These are phyloP conservation scores for Linum tenue DNA, from an alignment of 345 rosid species.

Conservation along the genomic window DNA sequence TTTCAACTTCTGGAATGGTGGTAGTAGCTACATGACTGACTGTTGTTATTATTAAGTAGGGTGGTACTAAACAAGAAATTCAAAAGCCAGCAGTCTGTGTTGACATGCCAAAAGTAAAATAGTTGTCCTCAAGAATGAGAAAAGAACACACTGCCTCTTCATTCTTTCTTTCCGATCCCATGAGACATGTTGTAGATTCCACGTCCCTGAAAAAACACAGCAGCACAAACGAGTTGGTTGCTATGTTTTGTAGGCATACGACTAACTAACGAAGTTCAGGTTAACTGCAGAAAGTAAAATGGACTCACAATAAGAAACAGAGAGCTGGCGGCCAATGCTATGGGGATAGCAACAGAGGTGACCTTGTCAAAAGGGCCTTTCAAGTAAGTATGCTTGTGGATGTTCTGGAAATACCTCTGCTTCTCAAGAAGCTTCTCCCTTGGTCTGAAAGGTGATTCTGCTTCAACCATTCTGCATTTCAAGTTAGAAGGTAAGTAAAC, in stretches of 20 bases:
- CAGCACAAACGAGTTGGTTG: background rate
- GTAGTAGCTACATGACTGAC: background rate
- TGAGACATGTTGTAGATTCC: constrained; percentile 81
- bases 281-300: background rate
- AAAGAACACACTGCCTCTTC: constrained; percentile 16
- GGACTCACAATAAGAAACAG: constrained; percentile 64
- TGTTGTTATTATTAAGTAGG: constrained; percentile 31
- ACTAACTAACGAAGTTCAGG: no score
- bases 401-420: constrained; percentile 67
- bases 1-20: no score
- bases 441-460: constrained; percentile 60
- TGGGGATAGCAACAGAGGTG: constrained; percentile 81
- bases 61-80: constrained; percentile 12
- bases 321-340: constrained; percentile 50
- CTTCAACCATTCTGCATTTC: constrained; percentile 43
- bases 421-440: constrained; percentile 74
- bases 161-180: constrained; percentile 81
- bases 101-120: background rate
- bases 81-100: constrained; percentile 8
- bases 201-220: constrained; percentile 44
- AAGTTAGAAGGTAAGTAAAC: background rate
- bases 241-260: background rate
- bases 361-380: constrained; percentile 78
- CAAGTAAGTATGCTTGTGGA: constrained; percentile 69
- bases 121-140: no score